Conservation (phyloP, 2,329 filamentous ascomycete species). For the Meredithiella fracta region DNA sequence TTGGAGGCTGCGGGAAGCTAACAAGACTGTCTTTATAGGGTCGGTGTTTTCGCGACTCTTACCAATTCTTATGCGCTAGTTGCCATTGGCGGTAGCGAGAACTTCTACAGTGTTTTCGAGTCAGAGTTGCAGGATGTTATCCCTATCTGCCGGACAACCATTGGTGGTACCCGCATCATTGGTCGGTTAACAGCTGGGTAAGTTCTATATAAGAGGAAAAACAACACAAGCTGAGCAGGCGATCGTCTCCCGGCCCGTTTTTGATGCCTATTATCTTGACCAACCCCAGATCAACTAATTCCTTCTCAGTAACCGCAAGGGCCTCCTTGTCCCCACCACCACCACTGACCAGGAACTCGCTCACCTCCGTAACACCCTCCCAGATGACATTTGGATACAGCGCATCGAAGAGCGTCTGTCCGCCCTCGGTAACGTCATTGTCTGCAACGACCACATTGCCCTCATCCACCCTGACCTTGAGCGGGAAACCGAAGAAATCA, state of each 20-base stretch:
- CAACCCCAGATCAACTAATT: no score
- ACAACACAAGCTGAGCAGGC: background rate
- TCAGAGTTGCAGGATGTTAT: conserved; percentile 94
- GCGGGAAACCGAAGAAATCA: conserved; percentile 96
- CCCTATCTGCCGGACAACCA: conserved; percentile 90
- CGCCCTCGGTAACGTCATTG: conserved; percentile 92
- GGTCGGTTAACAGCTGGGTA: conserved; percentile 86
- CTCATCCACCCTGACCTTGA: conserved; percentile 92
- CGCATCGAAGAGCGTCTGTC: conserved; percentile 94
- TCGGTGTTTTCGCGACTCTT: conserved; percentile 90
- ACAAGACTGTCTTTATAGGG: conserved; percentile 37
- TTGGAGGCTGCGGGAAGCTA: conserved; percentile 15
- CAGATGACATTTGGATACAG: conserved; percentile 83
- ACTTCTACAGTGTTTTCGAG: conserved; percentile 99
- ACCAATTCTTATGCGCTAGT: conserved; percentile 96
- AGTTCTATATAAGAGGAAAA: conserved; percentile 18
- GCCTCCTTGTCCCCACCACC: conserved; percentile 85
- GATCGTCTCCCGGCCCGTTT: no score
- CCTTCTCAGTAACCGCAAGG: conserved; percentile 65
- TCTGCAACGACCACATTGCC: conserved; percentile 89
- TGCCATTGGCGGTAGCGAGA: conserved; percentile 87
- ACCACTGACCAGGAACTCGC: conserved; percentile 97
- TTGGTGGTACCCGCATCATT: conserved; percentile 90
- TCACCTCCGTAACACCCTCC: conserved; percentile 87
- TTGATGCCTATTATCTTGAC: no score